Evolutionary conservation across 176 grass and related monocot species (phyloP), one percentile per base, ranked within the genome.

Genomic region (Aegilops tauschii): DNA sequence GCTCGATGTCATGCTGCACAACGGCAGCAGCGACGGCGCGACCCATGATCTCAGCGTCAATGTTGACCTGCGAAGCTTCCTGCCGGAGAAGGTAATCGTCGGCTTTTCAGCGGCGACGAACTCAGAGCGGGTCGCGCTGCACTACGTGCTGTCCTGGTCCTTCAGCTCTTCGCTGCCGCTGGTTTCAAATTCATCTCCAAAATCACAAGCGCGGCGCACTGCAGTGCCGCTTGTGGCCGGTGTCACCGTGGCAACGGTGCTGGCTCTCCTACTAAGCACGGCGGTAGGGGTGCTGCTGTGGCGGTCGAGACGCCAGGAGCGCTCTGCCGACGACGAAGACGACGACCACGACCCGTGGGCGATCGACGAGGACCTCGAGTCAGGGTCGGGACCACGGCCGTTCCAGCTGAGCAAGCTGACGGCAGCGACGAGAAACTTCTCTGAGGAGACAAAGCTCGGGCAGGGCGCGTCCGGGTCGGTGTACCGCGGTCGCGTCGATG

Each of bases 71-170:
- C 37, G 20, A 12, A 8, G 27, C 12, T 1, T 69, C 28, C 28
- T 87, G 56, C 77, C 77, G 27, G 28, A 81, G 52, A 3, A 73
- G 1, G 77, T 44, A 2, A 69, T 30, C 20, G 29, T 74, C 18
- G 85, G 77, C 28, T 81, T 87, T 39, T 73, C 85, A 0, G 85
- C 39, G 8, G 78, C 85, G 21, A 81, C 77, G 23, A 8, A 17
- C 17, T 16, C 29, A 9, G 21, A 63, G n/a, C 80, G 0, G 2
- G 37, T 73, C 3, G 77, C 71, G 68, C 20, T 6, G 5, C 77
- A 87, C 21, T 70, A 87, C 39, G 62, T 87, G 3, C 20, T 80
- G 5, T 81, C 85, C 10, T 87, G 85, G 85, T 81, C 78, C 0
- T 87, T 81, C 56, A 4, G 5, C 37, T 87, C 77, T 3, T 65